Evolutionary conservation across 2,329 filamentous ascomycete species (phyloP).

Genomic region (Aspergillus phoenicis): DNA sequence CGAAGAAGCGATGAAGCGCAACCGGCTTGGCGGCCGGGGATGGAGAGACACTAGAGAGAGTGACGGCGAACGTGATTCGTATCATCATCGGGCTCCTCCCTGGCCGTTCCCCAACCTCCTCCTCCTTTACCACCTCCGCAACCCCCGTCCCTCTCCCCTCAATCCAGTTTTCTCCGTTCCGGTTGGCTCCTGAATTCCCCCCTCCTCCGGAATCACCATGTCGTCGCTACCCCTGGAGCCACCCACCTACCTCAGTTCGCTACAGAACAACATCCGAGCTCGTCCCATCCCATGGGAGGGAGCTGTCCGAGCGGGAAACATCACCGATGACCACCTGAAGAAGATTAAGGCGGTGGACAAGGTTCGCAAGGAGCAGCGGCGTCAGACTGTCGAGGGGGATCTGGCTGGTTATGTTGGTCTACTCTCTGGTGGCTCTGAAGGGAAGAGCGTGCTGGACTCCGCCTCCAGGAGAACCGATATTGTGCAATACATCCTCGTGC

Average conservation of each 20-base stretch:
- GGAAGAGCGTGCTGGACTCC: conserved; percentile 78
- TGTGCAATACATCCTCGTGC: conserved; percentile 89
- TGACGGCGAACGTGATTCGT: not conserved
- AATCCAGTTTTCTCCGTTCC: conserved; percentile 12
- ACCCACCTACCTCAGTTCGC: conserved; percentile 80
- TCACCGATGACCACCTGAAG: conserved; percentile 90
- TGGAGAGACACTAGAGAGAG: not conserved
- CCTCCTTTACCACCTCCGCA: conserved; percentile 14
- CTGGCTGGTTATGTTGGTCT: conserved; percentile 77
- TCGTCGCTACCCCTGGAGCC: conserved; percentile 82
- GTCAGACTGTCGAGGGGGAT: conserved; percentile 78
- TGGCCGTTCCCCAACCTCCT: conserved; percentile 8
- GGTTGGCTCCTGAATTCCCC: conserved; percentile 13
- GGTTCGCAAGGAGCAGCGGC: conserved; percentile 86
- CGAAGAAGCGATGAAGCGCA: conserved; percentile 12
- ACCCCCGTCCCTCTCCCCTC: conserved; percentile 9
- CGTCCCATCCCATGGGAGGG: conserved; percentile 98
- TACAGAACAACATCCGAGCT: conserved; percentile 96
- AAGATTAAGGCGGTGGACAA: conserved; percentile 98
- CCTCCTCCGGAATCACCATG: conserved; percentile 18
- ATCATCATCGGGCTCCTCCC: conserved; percentile 11
- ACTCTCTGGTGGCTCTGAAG: conserved; percentile 69
- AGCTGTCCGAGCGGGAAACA: conserved; percentile 86
- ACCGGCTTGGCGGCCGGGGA: conserved; percentile 20
- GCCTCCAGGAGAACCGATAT: conserved; percentile 86